These are phyloP conservation scores for Vitis rotundifolia DNA, from an alignment of 164 flowering plant genomes.

Conservation along the genomic window DNA sequence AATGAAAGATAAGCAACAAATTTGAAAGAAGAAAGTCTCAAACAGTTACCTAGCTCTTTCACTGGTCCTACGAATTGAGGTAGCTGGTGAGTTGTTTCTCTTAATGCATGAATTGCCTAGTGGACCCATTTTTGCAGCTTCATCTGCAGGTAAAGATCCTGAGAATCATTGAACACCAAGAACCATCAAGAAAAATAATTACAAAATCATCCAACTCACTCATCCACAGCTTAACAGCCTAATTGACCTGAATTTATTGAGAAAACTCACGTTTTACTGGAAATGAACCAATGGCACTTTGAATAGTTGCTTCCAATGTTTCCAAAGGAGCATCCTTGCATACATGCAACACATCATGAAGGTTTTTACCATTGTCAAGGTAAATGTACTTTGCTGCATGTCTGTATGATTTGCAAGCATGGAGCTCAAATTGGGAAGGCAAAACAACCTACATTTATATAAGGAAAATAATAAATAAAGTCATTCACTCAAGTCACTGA, in stretches of 20 bases:
- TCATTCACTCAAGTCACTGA: not conserved
- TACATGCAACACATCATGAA: slow-evolving; percentile 46
- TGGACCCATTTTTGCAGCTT: slow-evolving; percentile 22
- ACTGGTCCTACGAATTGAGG: not conserved
- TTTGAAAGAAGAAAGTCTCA: not conserved
- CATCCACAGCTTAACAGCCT: too few species aligned
- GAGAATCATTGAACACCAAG: slow-evolving; percentile 10
- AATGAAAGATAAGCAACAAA: not conserved
- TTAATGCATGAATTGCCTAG: slow-evolving; percentile 28
- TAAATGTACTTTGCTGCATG: slow-evolving; percentile 58
- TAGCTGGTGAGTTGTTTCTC: slow-evolving; percentile 12
- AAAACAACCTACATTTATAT: slow-evolving; percentile 43
- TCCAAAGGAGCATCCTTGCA: slow-evolving; percentile 39
- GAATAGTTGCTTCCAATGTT: slow-evolving; percentile 42
- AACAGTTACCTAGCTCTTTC: slow-evolving; percentile 24
- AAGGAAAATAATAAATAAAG: not conserved
- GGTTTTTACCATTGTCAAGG: slow-evolving; percentile 63
- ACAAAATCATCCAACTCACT: not conserved
- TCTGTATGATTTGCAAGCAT: slow-evolving; percentile 55
- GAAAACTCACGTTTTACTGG: slow-evolving; percentile 34
- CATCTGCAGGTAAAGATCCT: slow-evolving; percentile 23
- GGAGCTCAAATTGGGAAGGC: slow-evolving; percentile 61
- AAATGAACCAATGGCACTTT: slow-evolving; percentile 34
- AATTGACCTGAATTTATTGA: not conserved
- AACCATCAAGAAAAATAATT: not conserved